phyloP scores from a whole-genome alignment of 495 filamentous ascomycete genomes.

The Hypoxylon intermedium region DNA sequence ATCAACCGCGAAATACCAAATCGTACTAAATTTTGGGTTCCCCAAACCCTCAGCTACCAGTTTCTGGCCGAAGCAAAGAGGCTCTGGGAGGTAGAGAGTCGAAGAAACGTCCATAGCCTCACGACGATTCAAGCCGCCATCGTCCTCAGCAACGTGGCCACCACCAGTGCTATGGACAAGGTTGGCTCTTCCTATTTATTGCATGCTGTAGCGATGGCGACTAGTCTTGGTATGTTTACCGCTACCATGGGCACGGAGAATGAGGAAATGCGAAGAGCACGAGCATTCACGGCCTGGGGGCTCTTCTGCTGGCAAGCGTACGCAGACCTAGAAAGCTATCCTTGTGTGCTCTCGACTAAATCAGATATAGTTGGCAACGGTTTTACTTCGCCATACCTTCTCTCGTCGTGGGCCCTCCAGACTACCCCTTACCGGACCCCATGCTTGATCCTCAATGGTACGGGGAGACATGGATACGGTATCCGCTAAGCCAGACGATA shows the following conservation, averaged over 20 bases:
- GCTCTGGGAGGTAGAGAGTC: slow-evolving; percentile 46
- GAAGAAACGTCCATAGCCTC: slow-evolving; percentile 20
- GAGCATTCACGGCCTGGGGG: slow-evolving; percentile 48
- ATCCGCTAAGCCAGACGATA: slow-evolving; percentile 37
- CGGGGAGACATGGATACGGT: slow-evolving; percentile 49
- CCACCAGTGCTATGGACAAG: slow-evolving; percentile 45
- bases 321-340: slow-evolving; percentile 17
- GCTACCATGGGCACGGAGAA: slow-evolving; percentile 17
- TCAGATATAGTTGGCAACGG: slow-evolving; percentile 31
- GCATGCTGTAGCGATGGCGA: slow-evolving; percentile 45
- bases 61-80: slow-evolving; percentile 51
- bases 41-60: slow-evolving; percentile 45
- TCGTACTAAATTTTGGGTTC: slow-evolving; percentile 49
- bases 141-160: slow-evolving; percentile 41
- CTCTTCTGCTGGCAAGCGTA: slow-evolving; percentile 50
- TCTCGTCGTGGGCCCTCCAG: slow-evolving; percentile 36
- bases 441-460: slow-evolving; percentile 42
- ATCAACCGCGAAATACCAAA: slow-evolving; percentile 41
- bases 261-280: slow-evolving; percentile 28
- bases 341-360: slow-evolving; percentile 7
- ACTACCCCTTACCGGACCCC: slow-evolving; percentile 43
- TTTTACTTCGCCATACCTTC: slow-evolving; percentile 44
- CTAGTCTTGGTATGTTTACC: slow-evolving; percentile 43
- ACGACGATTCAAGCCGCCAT: slow-evolving; percentile 47
- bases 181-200: slow-evolving; percentile 46